Evolutionary conservation across 805 yeast species (phyloP).

Genomic region (Pichia phayaonensis): DNA sequence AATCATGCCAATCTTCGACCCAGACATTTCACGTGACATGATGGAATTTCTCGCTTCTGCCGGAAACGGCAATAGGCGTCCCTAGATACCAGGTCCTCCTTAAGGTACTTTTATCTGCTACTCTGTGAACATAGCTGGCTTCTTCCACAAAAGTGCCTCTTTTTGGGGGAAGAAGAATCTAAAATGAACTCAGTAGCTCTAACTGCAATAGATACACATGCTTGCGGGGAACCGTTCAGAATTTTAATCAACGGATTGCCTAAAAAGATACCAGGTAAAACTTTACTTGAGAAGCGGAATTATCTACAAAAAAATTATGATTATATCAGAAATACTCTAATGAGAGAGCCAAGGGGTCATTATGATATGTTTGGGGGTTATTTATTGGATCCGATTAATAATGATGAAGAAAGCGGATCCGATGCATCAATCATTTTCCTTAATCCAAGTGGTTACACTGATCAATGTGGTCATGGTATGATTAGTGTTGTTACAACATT

Average conservation of each 20-base stretch:
- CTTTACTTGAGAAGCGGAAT: slow-evolving; percentile 18
- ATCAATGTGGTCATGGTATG: slow-evolving; percentile 27
- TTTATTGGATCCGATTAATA: slow-evolving; percentile 14
- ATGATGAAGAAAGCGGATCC: slow-evolving; percentile 8
- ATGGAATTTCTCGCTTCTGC: too few species aligned
- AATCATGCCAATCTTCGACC: too few species aligned
- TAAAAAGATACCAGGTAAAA: slow-evolving; percentile 15
- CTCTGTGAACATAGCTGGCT: too few species aligned
- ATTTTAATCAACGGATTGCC: slow-evolving; percentile 18
- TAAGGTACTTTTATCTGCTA: too few species aligned
- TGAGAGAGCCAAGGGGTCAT: slow-evolving; percentile 25
- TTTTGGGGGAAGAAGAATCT: too few species aligned
- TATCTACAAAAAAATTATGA: slow-evolving; percentile 17
- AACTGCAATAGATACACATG: slow-evolving; percentile 21
- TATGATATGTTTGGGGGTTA: slow-evolving; percentile 26
- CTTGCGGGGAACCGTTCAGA: slow-evolving; percentile 24
- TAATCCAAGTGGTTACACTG: slow-evolving; percentile 24
- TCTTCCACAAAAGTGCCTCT: too few species aligned
- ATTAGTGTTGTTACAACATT: slow-evolving; percentile 20
- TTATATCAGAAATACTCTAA: slow-evolving; percentile 18
- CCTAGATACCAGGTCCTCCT: too few species aligned
- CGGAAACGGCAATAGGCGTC: too few species aligned
- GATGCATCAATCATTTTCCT: slow-evolving; percentile 22
- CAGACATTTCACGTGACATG: too few species aligned
- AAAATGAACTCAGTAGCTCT: slow-evolving; percentile 1